Conservation (phyloP, 768 basidiomycete species). For the Mycena indigotica region DNA sequence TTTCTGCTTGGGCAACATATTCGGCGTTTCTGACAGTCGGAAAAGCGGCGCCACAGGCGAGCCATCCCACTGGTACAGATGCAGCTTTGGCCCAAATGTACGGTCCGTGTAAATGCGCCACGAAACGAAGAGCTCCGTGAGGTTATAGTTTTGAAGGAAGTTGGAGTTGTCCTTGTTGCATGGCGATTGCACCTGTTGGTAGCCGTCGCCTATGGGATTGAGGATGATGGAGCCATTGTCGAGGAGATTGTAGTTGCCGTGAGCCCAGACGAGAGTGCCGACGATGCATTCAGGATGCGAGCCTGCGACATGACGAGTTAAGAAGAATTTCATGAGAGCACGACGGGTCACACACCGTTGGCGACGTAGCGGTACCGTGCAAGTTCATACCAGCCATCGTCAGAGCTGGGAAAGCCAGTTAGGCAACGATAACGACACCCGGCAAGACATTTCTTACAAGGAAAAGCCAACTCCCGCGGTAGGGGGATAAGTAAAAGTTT, state of each 20-base stretch:
- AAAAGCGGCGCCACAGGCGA: constrained; percentile 55
- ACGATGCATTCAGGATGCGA: constrained; percentile 68
- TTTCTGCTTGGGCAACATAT: constrained; percentile 64
- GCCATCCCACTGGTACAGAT: constrained; percentile 62
- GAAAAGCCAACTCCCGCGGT: constrained; percentile 70
- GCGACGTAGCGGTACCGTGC: constrained; percentile 70
- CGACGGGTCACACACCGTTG: constrained; percentile 56
- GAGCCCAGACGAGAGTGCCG: constrained; percentile 70
- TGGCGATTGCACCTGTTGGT: constrained; percentile 75
- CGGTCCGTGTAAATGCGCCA: constrained; percentile 64
- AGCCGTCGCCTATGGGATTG: constrained; percentile 67
- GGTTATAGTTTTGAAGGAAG: constrained; percentile 68
- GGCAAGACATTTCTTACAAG: constrained; percentile 45
- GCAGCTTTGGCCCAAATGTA: constrained; percentile 51
- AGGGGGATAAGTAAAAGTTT: constrained; percentile 65
- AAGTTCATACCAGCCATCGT: constrained; percentile 66
- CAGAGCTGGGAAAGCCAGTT: constrained; percentile 43
- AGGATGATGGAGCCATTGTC: constrained; percentile 64
- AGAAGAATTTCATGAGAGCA: no score
- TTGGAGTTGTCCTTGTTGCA: constrained; percentile 64
- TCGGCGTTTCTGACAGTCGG: constrained; percentile 51
- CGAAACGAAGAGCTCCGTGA: constrained; percentile 48
- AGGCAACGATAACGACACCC: neutral
- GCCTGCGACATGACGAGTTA: no score
- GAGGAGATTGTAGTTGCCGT: constrained; percentile 59